Conservation (phyloP, 768 basidiomycete species). For the Pilatotrama ljubarskyi region DNA sequence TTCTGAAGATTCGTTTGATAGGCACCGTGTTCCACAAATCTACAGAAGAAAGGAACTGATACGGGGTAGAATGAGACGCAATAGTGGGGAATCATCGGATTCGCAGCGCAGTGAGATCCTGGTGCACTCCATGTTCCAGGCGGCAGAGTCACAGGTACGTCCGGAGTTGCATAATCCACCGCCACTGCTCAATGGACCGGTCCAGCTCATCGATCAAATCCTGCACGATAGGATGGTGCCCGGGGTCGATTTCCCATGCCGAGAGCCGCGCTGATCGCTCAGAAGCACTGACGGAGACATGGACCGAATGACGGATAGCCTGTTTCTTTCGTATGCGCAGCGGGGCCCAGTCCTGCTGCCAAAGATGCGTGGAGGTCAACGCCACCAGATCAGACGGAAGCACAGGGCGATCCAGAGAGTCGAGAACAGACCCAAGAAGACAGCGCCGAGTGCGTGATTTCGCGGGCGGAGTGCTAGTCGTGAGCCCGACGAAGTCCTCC, state of each 20-base stretch:
- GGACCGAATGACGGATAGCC: background rate
- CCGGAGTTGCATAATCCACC: background rate
- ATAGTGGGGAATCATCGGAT: too few species aligned
- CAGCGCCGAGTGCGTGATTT: background rate
- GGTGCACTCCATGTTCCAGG: background rate
- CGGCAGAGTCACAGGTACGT: background rate
- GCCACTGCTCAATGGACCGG: slow-evolving; percentile 17
- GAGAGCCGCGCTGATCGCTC: slow-evolving; percentile 9
- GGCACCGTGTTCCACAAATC: too few species aligned
- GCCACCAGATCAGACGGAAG: background rate
- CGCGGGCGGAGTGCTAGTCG: slow-evolving; percentile 8
- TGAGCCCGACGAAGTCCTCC: background rate
- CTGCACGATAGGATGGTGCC: slow-evolving; percentile 16
- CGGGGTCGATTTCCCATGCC: slow-evolving; percentile 8
- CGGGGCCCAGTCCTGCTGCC: background rate
- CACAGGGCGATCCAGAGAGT: too few species aligned
- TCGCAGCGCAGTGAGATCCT: background rate
- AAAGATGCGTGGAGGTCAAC: background rate
- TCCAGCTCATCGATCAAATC: slow-evolving; percentile 13
- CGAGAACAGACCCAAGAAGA: background rate
- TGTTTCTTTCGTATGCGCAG: background rate
- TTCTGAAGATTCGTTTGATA: too few species aligned
- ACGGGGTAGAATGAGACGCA: too few species aligned
- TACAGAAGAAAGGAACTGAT: background rate
- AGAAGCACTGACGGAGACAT: background rate